These are phyloP conservation scores for Suillus weaverae DNA, from an alignment of 768 basidiomycete genomes.

Conservation along the genomic window DNA sequence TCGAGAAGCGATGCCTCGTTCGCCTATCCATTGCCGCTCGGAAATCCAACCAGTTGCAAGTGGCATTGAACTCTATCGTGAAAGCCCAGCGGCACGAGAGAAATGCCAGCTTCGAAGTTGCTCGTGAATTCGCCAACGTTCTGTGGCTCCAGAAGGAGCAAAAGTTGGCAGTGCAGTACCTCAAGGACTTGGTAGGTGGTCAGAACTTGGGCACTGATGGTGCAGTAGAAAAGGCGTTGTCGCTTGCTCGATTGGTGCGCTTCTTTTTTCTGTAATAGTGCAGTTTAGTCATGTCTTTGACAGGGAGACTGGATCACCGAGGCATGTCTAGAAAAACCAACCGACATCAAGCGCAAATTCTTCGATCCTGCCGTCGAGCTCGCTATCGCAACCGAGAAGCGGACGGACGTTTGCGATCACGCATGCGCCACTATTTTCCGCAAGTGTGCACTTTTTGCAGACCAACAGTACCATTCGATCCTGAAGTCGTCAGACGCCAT, in stretches of 20 bases:
- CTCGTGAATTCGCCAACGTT: constrained; percentile 85
- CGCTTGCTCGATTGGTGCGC: constrained; percentile 67
- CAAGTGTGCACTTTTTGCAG: constrained; percentile 87
- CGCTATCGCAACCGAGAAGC: constrained; percentile 26
- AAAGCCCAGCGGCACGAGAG: constrained; percentile 66
- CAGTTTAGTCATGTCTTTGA: constrained; percentile 3
- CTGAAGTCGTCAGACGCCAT: constrained; percentile 67
- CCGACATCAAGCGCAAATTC: constrained; percentile 64
- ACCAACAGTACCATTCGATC: constrained; percentile 78
- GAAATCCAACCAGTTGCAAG: constrained; percentile 63
- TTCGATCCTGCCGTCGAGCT: constrained; percentile 63
- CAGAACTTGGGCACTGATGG: constrained; percentile 14
- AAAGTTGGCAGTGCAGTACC: constrained; percentile 72
- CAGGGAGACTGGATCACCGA: constrained; percentile 92
- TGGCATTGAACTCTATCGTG: constrained; percentile 84
- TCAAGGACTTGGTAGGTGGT: constrained; percentile 42
- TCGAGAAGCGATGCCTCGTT: constrained; percentile 73
- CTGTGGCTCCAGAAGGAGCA: constrained; percentile 89
- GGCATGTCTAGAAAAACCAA: constrained; percentile 79
- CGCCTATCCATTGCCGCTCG: constrained; percentile 73
- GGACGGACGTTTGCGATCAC: constrained; percentile 17
- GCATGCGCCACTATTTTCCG: constrained; percentile 64
- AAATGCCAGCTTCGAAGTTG: constrained; percentile 49
- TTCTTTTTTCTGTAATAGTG: background rate
- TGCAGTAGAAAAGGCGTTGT: constrained; percentile 38